These are phyloP conservation scores for Protea cynaroides DNA, from an alignment of 164 flowering plant species.

Conservation along the genomic window DNA sequence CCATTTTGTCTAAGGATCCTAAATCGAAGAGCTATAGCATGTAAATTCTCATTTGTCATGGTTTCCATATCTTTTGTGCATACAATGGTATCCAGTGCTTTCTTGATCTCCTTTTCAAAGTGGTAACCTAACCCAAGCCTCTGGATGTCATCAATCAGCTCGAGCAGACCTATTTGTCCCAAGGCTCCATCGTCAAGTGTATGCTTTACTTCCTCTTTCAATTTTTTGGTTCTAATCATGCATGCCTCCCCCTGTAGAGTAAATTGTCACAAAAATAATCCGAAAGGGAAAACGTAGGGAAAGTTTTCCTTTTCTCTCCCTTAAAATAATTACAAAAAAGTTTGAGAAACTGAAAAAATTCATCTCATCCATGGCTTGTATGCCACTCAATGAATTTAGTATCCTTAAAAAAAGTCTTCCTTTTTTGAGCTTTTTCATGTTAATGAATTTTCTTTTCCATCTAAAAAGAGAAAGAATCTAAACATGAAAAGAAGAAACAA, in stretches of 20 bases:
- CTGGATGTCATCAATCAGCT: conserved; percentile 6
- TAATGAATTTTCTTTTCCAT: too few species aligned
- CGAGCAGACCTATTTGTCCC: not conserved
- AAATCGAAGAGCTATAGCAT: conserved; percentile 4
- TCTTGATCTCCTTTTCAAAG: not conserved
- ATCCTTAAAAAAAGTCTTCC: too few species aligned
- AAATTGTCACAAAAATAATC: not conserved
- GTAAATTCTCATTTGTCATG: not conserved
- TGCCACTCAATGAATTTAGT: too few species aligned
- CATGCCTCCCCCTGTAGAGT: not conserved
- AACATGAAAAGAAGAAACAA: too few species aligned
- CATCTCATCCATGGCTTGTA: too few species aligned
- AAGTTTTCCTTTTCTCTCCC: not conserved
- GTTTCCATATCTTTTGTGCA: not conserved
- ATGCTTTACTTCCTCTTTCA: not conserved
- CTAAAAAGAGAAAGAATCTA: too few species aligned
- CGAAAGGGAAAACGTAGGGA: not conserved
- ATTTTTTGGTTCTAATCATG: not conserved
- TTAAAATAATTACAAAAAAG: too few species aligned
- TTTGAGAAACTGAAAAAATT: too few species aligned
- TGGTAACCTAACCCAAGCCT: conserved; percentile 4
- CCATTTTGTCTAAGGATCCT: conserved; percentile 14
- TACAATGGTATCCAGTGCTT: not conserved
- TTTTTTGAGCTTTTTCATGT: too few species aligned
- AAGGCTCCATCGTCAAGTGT: not conserved